phyloP scores from a whole-genome alignment of 2,329 filamentous ascomycete species.

The Coniochaeta sp. region DNA sequence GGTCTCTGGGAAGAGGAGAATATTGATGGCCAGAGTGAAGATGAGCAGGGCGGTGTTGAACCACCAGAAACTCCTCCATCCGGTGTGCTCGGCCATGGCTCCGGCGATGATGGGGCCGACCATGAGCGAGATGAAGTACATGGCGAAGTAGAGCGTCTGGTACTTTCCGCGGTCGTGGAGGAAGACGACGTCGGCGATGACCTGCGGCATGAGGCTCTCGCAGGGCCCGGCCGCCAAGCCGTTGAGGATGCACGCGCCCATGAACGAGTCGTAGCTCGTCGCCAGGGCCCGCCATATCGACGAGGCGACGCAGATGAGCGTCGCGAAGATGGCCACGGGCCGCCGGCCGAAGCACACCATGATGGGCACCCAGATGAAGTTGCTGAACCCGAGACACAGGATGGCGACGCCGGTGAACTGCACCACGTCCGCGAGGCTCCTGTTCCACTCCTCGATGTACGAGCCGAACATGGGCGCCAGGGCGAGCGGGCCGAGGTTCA shows the following conservation, averaged over 20 bases:
- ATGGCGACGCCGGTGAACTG: slow-evolving; percentile 41
- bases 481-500: slow-evolving; percentile 33
- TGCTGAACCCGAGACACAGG: slow-evolving; percentile 39
- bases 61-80: slow-evolving; percentile 61
- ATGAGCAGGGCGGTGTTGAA: slow-evolving; percentile 50
- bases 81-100: slow-evolving; percentile 49
- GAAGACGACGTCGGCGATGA: slow-evolving; percentile 60
- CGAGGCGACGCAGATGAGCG: slow-evolving; percentile 32
- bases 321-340: slow-evolving; percentile 36
- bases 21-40: slow-evolving; percentile 38
- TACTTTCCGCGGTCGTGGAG: slow-evolving; percentile 56
- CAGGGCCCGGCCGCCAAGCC: slow-evolving; percentile 55
- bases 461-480: slow-evolving; percentile 50
- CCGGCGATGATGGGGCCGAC: slow-evolving; percentile 36
- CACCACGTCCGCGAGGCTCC: slow-evolving; percentile 40
- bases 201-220: slow-evolving; percentile 54
- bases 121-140: slow-evolving; percentile 57
- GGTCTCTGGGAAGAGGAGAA: slow-evolving; percentile 59
- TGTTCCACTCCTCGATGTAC: slow-evolving; percentile 47
- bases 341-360: slow-evolving; percentile 39
- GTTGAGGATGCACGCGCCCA: slow-evolving; percentile 56
- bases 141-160: slow-evolving; percentile 45
- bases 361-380: slow-evolving; percentile 46
- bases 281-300: slow-evolving; percentile 49
- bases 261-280: slow-evolving; percentile 51